Conservation (phyloP, 225 moss, liverwort and hornwort species). For the Rhytidiadelphus loreus region DNA sequence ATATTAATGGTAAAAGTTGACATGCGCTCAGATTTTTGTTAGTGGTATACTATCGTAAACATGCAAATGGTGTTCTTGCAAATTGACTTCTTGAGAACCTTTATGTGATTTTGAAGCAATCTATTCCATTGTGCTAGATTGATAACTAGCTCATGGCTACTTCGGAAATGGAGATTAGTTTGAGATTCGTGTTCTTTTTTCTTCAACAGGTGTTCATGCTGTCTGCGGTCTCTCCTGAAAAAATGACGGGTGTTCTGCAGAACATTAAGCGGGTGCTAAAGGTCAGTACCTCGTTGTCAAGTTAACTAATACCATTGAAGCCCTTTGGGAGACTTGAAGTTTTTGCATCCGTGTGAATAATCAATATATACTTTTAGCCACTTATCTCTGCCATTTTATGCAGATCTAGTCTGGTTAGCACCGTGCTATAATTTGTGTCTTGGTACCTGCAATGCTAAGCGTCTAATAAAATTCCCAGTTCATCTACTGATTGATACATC, state of each 20-base stretch:
- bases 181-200: not conserved
- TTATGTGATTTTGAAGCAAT: not conserved
- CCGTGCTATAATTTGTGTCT: not conserved
- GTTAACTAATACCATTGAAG: not conserved
- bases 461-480: not conserved
- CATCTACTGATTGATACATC: not conserved
- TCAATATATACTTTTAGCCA: not conserved
- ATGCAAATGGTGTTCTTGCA: not conserved
- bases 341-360: not conserved
- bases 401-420: not conserved
- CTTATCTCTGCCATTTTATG: not conserved
- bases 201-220: constrained; percentile 78
- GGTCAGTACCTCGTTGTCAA: constrained; percentile 26
- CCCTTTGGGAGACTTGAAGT: not conserved
- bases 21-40: not conserved
- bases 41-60: not conserved
- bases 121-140: not conserved
- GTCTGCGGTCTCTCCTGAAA: constrained; percentile 81
- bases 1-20: not conserved
- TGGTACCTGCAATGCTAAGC: not conserved
- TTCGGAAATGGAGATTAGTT: not conserved
- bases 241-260: constrained; percentile 55
- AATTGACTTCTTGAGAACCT: not conserved
- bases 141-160: not conserved
- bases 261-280: constrained; percentile 74